Percentiles rank a stretch among this genome's conserved stretches.
These are phyloP conservation scores for Pezicula radicicola DNA, from an alignment of 2,329 filamentous ascomycete genomes.

Conservation along the genomic window DNA sequence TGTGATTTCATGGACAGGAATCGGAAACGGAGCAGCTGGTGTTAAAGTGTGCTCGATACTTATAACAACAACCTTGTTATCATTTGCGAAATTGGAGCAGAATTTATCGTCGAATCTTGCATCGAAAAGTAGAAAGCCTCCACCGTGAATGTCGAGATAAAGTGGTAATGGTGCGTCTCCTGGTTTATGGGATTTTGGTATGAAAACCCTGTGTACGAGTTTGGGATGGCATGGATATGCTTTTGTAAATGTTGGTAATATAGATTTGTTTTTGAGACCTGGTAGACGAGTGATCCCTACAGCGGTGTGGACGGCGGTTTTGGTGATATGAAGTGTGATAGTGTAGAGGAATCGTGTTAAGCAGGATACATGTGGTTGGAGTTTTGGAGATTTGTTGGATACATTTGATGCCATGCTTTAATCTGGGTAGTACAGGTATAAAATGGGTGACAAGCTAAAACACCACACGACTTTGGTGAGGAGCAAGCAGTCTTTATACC, in stretches of 20 bases:
- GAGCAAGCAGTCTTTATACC: too few species aligned
- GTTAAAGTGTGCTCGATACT: slow-evolving; percentile 47
- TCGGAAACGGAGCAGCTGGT: slow-evolving; percentile 42
- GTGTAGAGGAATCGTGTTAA: background rate
- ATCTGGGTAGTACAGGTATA: too few species aligned
- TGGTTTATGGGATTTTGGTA: slow-evolving; percentile 32
- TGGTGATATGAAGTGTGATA: background rate
- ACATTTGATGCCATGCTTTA: too few species aligned
- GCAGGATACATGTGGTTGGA: background rate
- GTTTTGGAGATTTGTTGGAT: too few species aligned
- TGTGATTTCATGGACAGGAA: slow-evolving; percentile 40
- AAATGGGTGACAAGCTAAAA: too few species aligned
- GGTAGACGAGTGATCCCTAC: background rate
- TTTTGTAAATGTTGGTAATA: background rate
- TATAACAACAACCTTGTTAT: slow-evolving; percentile 40
- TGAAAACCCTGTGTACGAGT: slow-evolving; percentile 34
- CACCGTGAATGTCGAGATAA: slow-evolving; percentile 49
- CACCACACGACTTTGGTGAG: too few species aligned
- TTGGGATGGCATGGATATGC: slow-evolving; percentile 11
- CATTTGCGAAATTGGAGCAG: slow-evolving; percentile 39
- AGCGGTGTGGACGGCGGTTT: too few species aligned
- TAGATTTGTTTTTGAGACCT: background rate
- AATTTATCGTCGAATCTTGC: slow-evolving; percentile 43
- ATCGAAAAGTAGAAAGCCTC: slow-evolving; percentile 43
- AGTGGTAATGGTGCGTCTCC: slow-evolving; percentile 33